phyloP scores from a whole-genome alignment of 192 early-diverging fungal species.

The Linderina pennispora region DNA sequence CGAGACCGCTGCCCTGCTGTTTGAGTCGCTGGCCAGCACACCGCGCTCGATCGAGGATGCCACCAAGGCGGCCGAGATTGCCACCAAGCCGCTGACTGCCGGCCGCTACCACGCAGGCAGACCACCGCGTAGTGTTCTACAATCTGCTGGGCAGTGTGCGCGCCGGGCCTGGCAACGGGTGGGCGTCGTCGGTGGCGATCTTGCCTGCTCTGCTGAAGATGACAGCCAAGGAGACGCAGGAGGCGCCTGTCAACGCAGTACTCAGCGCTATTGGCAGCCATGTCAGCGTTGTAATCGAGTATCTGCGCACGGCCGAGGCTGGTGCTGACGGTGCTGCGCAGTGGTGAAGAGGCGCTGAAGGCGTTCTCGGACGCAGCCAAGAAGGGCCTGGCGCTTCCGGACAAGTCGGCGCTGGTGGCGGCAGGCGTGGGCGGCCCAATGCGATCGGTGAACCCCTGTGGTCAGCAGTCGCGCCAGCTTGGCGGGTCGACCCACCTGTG shows the following conservation, averaged over 20 bases:
- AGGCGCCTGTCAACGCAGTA: slow-evolving; percentile 54
- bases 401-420: slow-evolving; percentile 55
- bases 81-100: slow-evolving; percentile 37
- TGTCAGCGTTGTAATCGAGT: slow-evolving; percentile 39
- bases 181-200: slow-evolving; percentile 41
- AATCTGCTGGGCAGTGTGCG: slow-evolving; percentile 43
- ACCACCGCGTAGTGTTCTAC: slow-evolving; percentile 65
- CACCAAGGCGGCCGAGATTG: slow-evolving; percentile 6
- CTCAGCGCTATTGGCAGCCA: slow-evolving; percentile 59
- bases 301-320: slow-evolving; percentile 1
- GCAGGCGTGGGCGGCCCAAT: slow-evolving; percentile 57
- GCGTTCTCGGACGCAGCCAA: slow-evolving; percentile 43
- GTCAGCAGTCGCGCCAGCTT: slow-evolving; percentile 3
- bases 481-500: not conserved
- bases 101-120: slow-evolving; percentile 56
- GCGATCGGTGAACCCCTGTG: slow-evolving; percentile 54
- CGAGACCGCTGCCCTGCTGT: slow-evolving; percentile 15
- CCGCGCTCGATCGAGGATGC: slow-evolving; percentile 19
- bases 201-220: slow-evolving; percentile 61
- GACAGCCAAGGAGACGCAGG: slow-evolving; percentile 71
- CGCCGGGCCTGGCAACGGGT: slow-evolving; percentile 18
- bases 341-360: slow-evolving; percentile 33
- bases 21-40: slow-evolving; percentile 17
- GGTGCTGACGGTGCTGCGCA: slow-evolving; percentile 1
- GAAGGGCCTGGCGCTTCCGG: slow-evolving; percentile 51